Conservation (phyloP, 1,284 basidiomycete species). For the Pseudomicrostroma phylloplanum region DNA sequence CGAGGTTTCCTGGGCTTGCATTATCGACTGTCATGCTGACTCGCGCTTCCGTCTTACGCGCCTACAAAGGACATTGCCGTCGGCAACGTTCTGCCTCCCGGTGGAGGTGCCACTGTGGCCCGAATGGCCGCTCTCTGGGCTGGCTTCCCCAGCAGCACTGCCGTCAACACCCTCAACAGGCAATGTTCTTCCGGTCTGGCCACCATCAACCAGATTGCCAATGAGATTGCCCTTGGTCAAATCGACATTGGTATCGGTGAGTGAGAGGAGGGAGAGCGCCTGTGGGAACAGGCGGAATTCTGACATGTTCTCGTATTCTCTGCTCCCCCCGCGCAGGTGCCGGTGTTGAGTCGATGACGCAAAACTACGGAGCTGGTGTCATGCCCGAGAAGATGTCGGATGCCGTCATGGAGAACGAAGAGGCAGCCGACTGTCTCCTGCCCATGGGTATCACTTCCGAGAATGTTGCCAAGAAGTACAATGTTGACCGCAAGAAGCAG, state of each 20-base stretch:
- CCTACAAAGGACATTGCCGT: conserved; percentile 58
- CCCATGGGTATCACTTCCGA: conserved; percentile 98
- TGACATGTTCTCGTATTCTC: too few species aligned
- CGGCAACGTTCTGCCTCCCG: conserved; percentile 87
- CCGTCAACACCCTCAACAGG: conserved; percentile 81
- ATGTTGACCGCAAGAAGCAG: conserved; percentile 67
- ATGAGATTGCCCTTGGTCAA: conserved; percentile 62
- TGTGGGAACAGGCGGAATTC: conserved; percentile 9
- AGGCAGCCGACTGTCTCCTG: conserved; percentile 83
- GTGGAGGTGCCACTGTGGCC: conserved; percentile 80
- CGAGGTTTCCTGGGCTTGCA: conserved; percentile 13
- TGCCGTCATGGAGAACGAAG: conserved; percentile 67
- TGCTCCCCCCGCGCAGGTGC: conserved; percentile 52
- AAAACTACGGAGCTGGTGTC: conserved; percentile 60
- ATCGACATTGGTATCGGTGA: conserved; percentile 77
- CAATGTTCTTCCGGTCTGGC: conserved; percentile 82
- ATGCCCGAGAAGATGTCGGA: conserved; percentile 73
- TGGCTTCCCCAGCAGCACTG: conserved; percentile 65
- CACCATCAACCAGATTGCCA: conserved; percentile 82
- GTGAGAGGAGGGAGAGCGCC: conserved; percentile 5
- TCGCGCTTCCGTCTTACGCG: conserved; percentile 22
- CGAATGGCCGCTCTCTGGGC: conserved; percentile 89
- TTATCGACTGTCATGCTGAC: too few species aligned
- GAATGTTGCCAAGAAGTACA: conserved; percentile 78
- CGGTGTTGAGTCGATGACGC: conserved; percentile 91